Conservation (phyloP, 2,329 filamentous ascomycete genomes). For the Xylariales sp. region DNA sequence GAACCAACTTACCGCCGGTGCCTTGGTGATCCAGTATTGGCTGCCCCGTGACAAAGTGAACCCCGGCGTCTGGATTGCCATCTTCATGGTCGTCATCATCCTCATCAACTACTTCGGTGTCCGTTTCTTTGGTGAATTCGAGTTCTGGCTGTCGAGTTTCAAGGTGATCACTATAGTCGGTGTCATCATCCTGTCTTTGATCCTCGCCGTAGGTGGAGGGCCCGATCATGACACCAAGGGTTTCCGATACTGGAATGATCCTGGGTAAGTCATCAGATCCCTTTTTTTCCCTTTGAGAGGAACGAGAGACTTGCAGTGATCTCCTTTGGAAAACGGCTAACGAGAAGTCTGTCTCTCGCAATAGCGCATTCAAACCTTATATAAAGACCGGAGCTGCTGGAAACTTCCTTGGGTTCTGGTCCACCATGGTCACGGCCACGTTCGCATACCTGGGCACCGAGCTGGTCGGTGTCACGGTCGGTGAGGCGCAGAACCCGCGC, state of each 20-base stretch:
- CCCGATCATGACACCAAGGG: constrained; percentile 58
- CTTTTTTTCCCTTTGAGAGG: neutral
- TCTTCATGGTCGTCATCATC: constrained; percentile 60
- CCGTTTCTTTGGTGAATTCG: constrained; percentile 62
- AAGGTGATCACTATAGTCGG: constrained; percentile 65
- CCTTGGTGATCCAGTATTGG: constrained; percentile 78
- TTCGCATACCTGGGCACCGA: constrained; percentile 78
- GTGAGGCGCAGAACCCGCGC: constrained; percentile 75
- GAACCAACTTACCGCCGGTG: constrained; percentile 78
- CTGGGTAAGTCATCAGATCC: constrained; percentile 38
- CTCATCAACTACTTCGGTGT: constrained; percentile 68
- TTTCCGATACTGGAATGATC: constrained; percentile 62
- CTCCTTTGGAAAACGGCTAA: no score
- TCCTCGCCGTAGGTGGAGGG: constrained; percentile 62
- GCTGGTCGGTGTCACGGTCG: constrained; percentile 72
- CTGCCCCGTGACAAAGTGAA: constrained; percentile 61
- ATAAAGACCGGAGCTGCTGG: constrained; percentile 39
- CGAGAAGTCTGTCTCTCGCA: no score
- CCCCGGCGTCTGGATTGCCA: constrained; percentile 73
- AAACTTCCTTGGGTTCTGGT: constrained; percentile 62
- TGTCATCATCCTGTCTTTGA: constrained; percentile 60
- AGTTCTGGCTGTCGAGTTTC: constrained; percentile 60
- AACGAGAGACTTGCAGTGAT: constrained; percentile 11
- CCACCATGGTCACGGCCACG: constrained; percentile 68
- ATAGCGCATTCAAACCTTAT: constrained; percentile 45